phyloP scores from a whole-genome alignment of 352 stramenopile species.

The Phytophthora pini region DNA sequence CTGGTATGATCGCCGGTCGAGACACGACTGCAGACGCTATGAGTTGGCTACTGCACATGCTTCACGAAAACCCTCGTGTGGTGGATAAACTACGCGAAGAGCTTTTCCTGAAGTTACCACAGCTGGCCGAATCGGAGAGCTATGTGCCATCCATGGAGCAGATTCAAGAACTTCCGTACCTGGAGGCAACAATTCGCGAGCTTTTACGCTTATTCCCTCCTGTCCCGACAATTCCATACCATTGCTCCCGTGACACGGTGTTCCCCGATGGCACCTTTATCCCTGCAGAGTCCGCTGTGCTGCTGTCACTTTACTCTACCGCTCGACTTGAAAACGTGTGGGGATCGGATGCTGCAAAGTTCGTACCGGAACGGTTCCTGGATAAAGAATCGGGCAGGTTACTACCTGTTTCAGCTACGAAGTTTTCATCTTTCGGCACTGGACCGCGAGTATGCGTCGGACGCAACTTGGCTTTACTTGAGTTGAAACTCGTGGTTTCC shows the following conservation, averaged over 20 bases:
- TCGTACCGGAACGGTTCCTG: conserved; percentile 36
- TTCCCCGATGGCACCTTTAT: not conserved
- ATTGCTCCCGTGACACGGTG: not conserved
- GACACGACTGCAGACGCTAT: not conserved
- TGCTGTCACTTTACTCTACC: not conserved
- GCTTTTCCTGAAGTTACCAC: not conserved
- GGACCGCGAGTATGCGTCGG: conserved; percentile 22
- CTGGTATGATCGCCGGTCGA: not conserved
- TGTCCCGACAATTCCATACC: not conserved
- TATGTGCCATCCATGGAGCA: not conserved
- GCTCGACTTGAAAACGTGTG: not conserved
- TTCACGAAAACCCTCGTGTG: not conserved
- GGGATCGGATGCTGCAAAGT: not conserved
- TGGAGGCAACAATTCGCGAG: not conserved
- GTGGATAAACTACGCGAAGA: not conserved
- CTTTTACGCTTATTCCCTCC: not conserved
- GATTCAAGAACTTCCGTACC: not conserved
- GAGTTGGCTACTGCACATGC: not conserved
- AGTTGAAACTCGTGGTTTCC: conserved; percentile 63
- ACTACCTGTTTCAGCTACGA: not conserved
- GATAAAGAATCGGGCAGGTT: conserved; percentile 22
- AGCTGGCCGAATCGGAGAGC: not conserved
- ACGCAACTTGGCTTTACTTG: conserved; percentile 55
- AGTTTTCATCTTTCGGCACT: not conserved
- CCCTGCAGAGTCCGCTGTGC: not conserved